Base-by-base conservation (phyloP, 78 protist species). In the Speleostelium caveatum region DNA sequence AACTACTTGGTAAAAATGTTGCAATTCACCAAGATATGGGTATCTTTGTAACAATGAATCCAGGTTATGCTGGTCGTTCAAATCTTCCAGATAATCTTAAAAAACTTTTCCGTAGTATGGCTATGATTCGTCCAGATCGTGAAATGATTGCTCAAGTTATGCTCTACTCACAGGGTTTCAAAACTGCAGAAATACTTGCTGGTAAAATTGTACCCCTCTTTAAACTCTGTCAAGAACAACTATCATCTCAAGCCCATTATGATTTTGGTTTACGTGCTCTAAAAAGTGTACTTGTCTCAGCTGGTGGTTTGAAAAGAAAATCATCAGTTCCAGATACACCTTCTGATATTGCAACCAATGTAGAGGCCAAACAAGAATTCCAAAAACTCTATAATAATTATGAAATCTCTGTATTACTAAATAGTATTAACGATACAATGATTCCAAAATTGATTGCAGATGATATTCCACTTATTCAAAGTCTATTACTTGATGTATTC, bases 261-360 rank as follows among this genome's bases (percentile, higher is more conserved):
- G 99, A 99, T 93, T 99, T 98, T 58, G 99, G 99, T 14, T 77
- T 99, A n/a, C 99, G 99, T 32, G 98, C 99, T 5, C 93, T 99
- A 26, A 98, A 98, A 95, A 45, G 94, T 59, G 98, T 97, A 3
- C 94, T 99, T 55, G 96, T 92, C 2, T 67, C 80, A 30, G 99
- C 99, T 0, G 99, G 99, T 38, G 69, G 79, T 71, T 26, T 97
- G 45, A 95, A 97, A 95, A 96, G 98, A 45, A 86, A 59, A 32
- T 65, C 65, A 75, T 19, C 4, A 14, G 60, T 66, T 56, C 92
- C 53, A 0, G 63, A 63, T 33, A 63, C 28, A 32, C 17, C 41
- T 26, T 28, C 93, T 17, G 56, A 26, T 22, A 22, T 72, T 14
- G n/a, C n/a, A n/a, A 60, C 56, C 14, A 75, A 72, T 58, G 61